phyloP scores from a whole-genome alignment of 176 grass and related monocot genomes.

The Cenchrus fungigraminus region DNA sequence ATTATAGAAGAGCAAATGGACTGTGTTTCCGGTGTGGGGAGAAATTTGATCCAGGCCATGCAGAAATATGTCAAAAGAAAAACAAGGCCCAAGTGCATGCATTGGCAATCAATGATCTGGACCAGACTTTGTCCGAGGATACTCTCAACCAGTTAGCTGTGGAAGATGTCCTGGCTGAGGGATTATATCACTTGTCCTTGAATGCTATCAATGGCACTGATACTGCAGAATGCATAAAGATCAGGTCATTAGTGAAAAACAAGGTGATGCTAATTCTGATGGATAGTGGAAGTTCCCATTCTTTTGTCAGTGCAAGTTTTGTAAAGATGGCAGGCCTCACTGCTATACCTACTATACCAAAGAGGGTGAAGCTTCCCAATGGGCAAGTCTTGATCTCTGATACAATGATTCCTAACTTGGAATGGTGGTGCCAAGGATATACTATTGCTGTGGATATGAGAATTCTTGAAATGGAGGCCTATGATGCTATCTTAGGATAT shows the following conservation, averaged over 20 bases:
- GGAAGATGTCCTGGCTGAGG: rapidly evolving
- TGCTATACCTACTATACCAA: rapidly evolving
- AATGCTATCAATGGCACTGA: neutral
- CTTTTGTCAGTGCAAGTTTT: neutral
- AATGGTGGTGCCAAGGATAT: neutral
- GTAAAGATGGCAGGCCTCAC: neutral
- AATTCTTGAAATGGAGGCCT: neutral
- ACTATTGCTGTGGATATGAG: neutral
- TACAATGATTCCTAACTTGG: rapidly evolving
- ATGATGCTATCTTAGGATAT: neutral
- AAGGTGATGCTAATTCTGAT: neutral
- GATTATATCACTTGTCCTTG: neutral
- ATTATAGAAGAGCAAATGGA: neutral
- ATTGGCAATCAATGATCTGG: neutral
- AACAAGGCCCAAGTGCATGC: neutral
- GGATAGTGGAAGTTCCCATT: neutral
- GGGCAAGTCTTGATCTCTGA: neutral
- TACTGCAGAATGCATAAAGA: rapidly evolving
- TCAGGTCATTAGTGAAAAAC: neutral
- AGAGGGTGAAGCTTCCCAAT: neutral
- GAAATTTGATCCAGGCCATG: neutral
- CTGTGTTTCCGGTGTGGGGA: neutral
- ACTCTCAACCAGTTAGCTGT: rapidly evolving
- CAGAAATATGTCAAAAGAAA: rapidly evolving
- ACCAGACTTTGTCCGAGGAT: neutral